phyloP scores from a whole-genome alignment of 306 rosid genomes.

The Gastrolobium villosum region DNA sequence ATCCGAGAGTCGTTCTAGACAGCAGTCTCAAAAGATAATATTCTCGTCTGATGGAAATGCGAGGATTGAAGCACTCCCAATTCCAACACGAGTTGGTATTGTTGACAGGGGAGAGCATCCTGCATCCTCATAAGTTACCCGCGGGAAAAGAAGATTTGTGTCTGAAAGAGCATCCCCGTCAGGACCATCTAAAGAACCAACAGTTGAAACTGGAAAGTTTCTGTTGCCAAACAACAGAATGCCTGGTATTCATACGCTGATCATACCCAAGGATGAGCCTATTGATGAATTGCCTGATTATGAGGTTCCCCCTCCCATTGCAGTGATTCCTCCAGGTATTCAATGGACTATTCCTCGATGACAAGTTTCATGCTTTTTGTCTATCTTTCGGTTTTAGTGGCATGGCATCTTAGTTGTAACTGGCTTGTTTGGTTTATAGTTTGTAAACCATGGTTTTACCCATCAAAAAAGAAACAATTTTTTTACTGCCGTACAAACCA shows the following conservation, averaged over 20 bases:
- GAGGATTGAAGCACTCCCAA: slow-evolving; percentile 51
- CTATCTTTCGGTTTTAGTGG: slow-evolving; percentile 7
- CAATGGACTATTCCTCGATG: slow-evolving; percentile 27
- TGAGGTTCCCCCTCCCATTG: slow-evolving; percentile 61
- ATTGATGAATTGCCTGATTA: slow-evolving; percentile 52
- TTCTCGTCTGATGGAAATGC: slow-evolving; percentile 46
- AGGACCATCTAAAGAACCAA: slow-evolving; percentile 55
- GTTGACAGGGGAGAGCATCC: slow-evolving; percentile 79
- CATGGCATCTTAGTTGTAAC: slow-evolving; percentile 15
- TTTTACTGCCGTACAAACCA: not conserved
- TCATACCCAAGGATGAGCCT: slow-evolving; percentile 91
- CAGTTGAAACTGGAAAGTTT: slow-evolving; percentile 50
- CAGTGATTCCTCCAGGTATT: slow-evolving; percentile 75
- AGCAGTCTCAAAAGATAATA: slow-evolving; percentile 48
- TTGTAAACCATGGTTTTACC: slow-evolving; percentile 26
- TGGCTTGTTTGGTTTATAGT: slow-evolving; percentile 31
- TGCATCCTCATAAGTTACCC: slow-evolving; percentile 48
- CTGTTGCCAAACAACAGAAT: slow-evolving; percentile 50
- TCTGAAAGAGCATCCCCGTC: slow-evolving; percentile 51
- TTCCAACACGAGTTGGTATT: slow-evolving; percentile 45
- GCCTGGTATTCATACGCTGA: slow-evolving; percentile 45
- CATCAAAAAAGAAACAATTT: not conserved
- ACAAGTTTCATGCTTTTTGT: slow-evolving; percentile 20
- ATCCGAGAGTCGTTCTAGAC: slow-evolving; percentile 44
- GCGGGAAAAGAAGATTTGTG: slow-evolving; percentile 49